These are phyloP conservation scores for Gossypium bickii DNA, from an alignment of 345 rosid species.

Conservation along the genomic window DNA sequence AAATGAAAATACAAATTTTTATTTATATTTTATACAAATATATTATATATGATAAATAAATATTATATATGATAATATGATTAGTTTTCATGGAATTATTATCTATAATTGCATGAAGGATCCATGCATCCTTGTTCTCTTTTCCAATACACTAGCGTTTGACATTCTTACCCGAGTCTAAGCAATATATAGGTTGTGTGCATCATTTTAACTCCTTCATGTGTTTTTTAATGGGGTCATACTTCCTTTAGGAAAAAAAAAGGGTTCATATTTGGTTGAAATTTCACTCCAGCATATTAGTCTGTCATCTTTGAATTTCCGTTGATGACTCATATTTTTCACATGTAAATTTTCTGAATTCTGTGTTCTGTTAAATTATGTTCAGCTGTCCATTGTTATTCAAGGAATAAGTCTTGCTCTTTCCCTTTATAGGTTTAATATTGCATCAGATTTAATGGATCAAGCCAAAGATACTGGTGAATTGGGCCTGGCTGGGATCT, in stretches of 20 bases:
- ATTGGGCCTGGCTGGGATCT: constrained; percentile 78
- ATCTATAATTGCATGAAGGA: no score
- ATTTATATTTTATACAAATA: no score
- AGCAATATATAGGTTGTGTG: no score
- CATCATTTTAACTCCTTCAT: constrained; percentile 4
- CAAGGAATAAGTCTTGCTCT: not conserved
- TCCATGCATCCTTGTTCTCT: no score
- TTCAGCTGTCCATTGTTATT: constrained; percentile 10
- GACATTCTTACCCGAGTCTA: no score
- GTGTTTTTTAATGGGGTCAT: not conserved
- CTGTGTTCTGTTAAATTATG: not conserved
- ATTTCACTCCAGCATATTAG: constrained; percentile 16
- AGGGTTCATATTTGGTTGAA: not conserved
- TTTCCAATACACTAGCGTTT: no score
- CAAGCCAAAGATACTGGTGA: constrained; percentile 78
- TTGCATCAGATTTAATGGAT: constrained; percentile 83
- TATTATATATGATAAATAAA: no score
- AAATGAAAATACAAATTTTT: no score
- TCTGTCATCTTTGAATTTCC: not conserved
- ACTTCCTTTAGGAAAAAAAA: no score
- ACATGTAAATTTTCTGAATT: not conserved
- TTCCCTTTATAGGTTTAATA: constrained; percentile 58
- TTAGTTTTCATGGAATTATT: no score
- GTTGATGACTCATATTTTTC: not conserved
- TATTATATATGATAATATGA: no score